These are phyloP conservation scores for Drechmeria coniospora DNA, from an alignment of 2,329 filamentous ascomycete species.

Conservation along the genomic window DNA sequence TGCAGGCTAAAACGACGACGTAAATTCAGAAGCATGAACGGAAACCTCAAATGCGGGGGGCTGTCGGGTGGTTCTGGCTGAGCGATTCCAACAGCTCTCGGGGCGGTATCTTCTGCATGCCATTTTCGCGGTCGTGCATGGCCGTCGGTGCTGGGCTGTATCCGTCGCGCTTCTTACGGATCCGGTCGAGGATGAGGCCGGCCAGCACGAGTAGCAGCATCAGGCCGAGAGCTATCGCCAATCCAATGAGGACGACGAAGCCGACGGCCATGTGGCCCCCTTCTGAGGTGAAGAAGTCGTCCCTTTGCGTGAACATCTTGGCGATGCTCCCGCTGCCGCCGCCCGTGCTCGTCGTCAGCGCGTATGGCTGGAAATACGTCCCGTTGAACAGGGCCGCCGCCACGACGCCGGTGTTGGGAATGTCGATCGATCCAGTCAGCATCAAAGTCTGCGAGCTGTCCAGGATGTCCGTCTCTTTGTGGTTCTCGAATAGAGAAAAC, in stretches of 20 bases:
- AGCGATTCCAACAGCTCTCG: constrained; percentile 42
- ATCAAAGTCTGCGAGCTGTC: constrained; percentile 56
- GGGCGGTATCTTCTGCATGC: constrained; percentile 45
- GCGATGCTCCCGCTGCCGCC: constrained; percentile 59
- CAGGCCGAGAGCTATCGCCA: constrained; percentile 62
- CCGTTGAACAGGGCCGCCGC: constrained; percentile 85
- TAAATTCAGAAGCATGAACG: constrained; percentile 6
- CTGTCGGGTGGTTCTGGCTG: constrained; percentile 26
- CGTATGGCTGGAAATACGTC: constrained; percentile 59
- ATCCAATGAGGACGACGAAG: constrained; percentile 65
- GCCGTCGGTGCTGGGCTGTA: constrained; percentile 63
- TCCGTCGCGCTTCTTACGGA: constrained; percentile 62
- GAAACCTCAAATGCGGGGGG: constrained; percentile 31
- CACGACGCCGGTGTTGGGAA: constrained; percentile 62
- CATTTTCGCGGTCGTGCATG: constrained; percentile 43
- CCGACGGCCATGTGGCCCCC: constrained; percentile 51
- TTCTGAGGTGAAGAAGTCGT: constrained; percentile 54
- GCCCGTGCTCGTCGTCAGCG: constrained; percentile 55
- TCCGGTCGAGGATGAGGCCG: constrained; percentile 60
- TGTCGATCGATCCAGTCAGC: constrained; percentile 66
- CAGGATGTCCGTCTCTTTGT: constrained; percentile 49
- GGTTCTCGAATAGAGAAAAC: constrained; percentile 53
- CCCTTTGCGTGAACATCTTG: constrained; percentile 68
- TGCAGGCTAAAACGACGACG: constrained; percentile 13
- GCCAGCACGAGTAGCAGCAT: constrained; percentile 64